Evolutionary conservation across 768 basidiomycete species (phyloP).

Genomic region (Trametes cubensis): DNA sequence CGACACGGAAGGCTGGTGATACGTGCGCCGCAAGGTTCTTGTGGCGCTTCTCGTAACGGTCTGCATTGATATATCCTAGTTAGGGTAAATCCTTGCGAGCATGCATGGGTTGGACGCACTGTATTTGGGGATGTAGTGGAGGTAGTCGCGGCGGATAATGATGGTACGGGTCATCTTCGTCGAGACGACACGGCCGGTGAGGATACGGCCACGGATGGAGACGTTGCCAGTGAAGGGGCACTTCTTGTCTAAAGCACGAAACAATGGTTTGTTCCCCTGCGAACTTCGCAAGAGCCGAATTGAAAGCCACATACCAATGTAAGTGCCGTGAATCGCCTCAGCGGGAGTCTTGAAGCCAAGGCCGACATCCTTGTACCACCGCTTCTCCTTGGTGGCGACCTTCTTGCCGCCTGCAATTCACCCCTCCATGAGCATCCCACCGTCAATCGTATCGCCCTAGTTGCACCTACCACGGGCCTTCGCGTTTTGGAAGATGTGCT

Average conservation of each 20-base stretch:
- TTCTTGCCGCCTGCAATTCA: slow-evolving; percentile 74
- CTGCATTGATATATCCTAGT: slow-evolving; percentile 40
- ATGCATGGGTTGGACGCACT: slow-evolving; percentile 53
- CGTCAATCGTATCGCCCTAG: background rate
- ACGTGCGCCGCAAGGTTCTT: slow-evolving; percentile 97
- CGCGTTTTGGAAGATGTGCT: slow-evolving; percentile 96
- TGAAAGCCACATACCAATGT: slow-evolving; percentile 73
- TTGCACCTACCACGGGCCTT: slow-evolving; percentile 82
- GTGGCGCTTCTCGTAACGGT: slow-evolving; percentile 98
- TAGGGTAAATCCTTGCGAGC: background rate
- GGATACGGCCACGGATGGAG: slow-evolving; percentile 98
- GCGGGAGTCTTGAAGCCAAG: slow-evolving; percentile 95
- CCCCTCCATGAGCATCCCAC: slow-evolving; percentile 14
- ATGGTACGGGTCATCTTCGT: slow-evolving; percentile 99
- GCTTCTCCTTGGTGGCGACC: slow-evolving; percentile 90
- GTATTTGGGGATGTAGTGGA: slow-evolving; percentile 99
- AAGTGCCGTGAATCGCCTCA: slow-evolving; percentile 94
- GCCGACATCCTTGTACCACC: slow-evolving; percentile 99
- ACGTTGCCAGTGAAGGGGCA: slow-evolving; percentile 98
- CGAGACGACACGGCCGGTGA: slow-evolving; percentile 96
- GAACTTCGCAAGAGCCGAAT: background rate
- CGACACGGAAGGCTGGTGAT: slow-evolving; percentile 99
- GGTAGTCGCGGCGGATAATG: slow-evolving; percentile 93
- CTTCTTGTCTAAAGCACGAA: slow-evolving; percentile 80
- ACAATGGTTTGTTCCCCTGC: slow-evolving; percentile 7